phyloP scores from a whole-genome alignment of 2,329 filamentous ascomycete species.

The Lasiodiplodia theobromae region DNA sequence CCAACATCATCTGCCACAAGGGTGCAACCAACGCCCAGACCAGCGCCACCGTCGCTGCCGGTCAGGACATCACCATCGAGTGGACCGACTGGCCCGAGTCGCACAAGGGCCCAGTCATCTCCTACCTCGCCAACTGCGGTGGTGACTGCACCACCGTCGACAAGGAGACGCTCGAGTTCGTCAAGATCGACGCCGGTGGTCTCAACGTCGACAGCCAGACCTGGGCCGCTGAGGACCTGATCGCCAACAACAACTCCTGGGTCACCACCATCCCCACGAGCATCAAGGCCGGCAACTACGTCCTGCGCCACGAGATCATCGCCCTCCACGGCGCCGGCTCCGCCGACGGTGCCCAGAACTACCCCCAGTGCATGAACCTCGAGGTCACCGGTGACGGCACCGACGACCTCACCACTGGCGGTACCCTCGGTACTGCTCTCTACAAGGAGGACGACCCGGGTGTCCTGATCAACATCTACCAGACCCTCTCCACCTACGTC shows the following conservation, averaged over 20 bases:
- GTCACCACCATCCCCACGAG: slow-evolving; percentile 60
- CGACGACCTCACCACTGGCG: slow-evolving; percentile 52
- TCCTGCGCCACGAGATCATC: slow-evolving; percentile 66
- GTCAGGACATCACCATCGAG: slow-evolving; percentile 63
- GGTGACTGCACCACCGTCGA: slow-evolving; percentile 64
- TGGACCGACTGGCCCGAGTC: slow-evolving; percentile 72
- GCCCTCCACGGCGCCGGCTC: slow-evolving; percentile 63
- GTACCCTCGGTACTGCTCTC: slow-evolving; percentile 60
- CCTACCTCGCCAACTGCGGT: slow-evolving; percentile 67
- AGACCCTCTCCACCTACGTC: slow-evolving; percentile 52
- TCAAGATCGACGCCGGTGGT: slow-evolving; percentile 69
- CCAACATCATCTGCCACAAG: slow-evolving; percentile 70
- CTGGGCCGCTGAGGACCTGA: slow-evolving; percentile 64
- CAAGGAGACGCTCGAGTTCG: slow-evolving; percentile 63
- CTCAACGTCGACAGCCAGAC: slow-evolving; percentile 53
- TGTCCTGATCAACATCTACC: slow-evolving; percentile 67
- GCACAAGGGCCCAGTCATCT: slow-evolving; percentile 69
- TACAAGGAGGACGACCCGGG: slow-evolving; percentile 66
- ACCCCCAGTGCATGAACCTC: slow-evolving; percentile 64
- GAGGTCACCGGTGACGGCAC: slow-evolving; percentile 64
- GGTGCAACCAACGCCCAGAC: slow-evolving; percentile 59
- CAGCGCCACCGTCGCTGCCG: slow-evolving; percentile 66
- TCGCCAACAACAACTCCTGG: slow-evolving; percentile 57
- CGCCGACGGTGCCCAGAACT: slow-evolving; percentile 54
- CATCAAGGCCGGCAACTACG: slow-evolving; percentile 64